Percentiles rank a stretch among this genome's conserved stretches.
Evolutionary conservation across 140 eudicot species (phyloP).

Genomic region (Oenanthe javanica): DNA sequence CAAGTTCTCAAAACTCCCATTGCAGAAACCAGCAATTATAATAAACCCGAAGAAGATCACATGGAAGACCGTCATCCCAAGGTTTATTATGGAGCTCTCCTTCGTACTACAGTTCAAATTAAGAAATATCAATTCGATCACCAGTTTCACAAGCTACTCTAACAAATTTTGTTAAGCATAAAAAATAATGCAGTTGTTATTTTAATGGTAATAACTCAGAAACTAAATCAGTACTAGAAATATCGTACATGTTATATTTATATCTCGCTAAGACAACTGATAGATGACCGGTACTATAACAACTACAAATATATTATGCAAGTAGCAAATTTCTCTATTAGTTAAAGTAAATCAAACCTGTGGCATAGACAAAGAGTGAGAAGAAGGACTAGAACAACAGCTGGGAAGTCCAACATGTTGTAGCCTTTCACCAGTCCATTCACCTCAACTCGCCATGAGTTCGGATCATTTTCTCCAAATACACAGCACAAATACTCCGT

Average conservation of each 20-base stretch:
- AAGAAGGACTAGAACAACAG: slow-evolving; percentile 61
- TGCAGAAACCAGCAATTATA: slow-evolving; percentile 55
- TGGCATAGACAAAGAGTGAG: slow-evolving; percentile 63
- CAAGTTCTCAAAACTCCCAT: slow-evolving; percentile 51
- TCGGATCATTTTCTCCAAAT: slow-evolving; percentile 54
- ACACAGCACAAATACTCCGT: slow-evolving; percentile 59
- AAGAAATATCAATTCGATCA: slow-evolving; percentile 13
- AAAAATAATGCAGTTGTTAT: not conserved
- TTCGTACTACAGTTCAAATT: slow-evolving; percentile 51
- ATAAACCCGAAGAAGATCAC: slow-evolving; percentile 60
- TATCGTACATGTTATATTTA: not conserved
- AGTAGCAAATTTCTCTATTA: not conserved
- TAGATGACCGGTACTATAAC: not conserved
- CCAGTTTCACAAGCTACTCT: slow-evolving; percentile 38
- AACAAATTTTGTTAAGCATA: slow-evolving; percentile 5
- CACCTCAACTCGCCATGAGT: slow-evolving; percentile 62
- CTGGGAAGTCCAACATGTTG: slow-evolving; percentile 73
- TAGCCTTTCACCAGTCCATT: slow-evolving; percentile 54
- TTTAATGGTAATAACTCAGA: too few relatives aligned
- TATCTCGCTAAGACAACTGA: not conserved
- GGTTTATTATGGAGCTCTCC: slow-evolving; percentile 79
- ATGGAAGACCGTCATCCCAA: slow-evolving; percentile 63
- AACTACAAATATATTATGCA: not conserved
- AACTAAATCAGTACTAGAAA: not conserved
- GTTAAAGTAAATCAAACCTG: slow-evolving; percentile 34